Conservation (phyloP, 1,284 basidiomycete genomes). For the Ceratobasidium sp. region DNA sequence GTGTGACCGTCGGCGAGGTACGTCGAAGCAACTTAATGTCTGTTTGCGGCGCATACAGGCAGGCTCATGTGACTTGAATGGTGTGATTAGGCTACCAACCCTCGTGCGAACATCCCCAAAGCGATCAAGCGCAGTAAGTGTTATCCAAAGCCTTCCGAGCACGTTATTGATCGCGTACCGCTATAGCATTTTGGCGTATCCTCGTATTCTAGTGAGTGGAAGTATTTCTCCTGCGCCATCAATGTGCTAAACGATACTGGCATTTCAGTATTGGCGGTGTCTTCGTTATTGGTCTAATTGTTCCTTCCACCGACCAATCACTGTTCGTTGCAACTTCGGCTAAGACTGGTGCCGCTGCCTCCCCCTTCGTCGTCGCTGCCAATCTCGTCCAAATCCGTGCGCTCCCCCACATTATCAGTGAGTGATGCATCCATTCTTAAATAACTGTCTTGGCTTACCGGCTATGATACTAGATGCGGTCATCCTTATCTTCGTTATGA, state of each 20-base stretch:
- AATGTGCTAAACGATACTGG: neutral
- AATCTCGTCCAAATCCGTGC: constrained; percentile 60
- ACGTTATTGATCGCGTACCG: neutral
- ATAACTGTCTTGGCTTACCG: constrained; percentile 47
- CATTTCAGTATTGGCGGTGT: constrained; percentile 64
- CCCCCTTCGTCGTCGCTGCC: constrained; percentile 77
- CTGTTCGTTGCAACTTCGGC: constrained; percentile 72
- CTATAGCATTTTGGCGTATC: constrained; percentile 65
- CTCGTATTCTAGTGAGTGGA: constrained; percentile 72
- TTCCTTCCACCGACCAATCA: constrained; percentile 58
- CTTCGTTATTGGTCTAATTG: constrained; percentile 77
- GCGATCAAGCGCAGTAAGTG: constrained; percentile 47
- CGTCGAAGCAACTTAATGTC: too few relatives aligned
- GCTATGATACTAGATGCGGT: constrained; percentile 44
- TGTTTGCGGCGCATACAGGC: too few relatives aligned
- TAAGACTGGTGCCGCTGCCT: constrained; percentile 75
- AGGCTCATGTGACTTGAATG: constrained; percentile 53
- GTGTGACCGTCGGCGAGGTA: constrained; percentile 59
- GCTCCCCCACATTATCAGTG: constrained; percentile 63
- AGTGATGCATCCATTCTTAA: constrained; percentile 52
- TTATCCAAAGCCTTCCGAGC: neutral
- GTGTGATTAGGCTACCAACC: constrained; percentile 61
- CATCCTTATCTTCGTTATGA: constrained; percentile 56
- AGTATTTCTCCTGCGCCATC: neutral
- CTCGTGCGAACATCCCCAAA: constrained; percentile 69